Conservation (phyloP, 2,329 filamentous ascomycete genomes). For the Didymosphaeria variabile region DNA sequence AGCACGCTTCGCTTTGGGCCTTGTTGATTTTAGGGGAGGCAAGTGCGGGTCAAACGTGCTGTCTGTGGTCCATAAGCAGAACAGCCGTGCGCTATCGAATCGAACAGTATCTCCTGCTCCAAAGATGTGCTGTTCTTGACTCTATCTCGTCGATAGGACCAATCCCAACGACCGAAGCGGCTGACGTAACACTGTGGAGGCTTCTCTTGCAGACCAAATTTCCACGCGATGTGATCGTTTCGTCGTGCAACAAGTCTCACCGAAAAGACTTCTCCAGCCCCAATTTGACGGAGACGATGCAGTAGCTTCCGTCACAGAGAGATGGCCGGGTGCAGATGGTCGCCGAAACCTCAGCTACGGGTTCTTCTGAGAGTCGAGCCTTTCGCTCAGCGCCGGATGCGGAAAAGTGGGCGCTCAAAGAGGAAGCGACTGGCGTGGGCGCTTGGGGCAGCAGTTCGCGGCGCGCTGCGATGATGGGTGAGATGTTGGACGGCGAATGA, state of each 20-base stretch:
- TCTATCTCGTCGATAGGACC: neutral
- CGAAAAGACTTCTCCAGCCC: neutral
- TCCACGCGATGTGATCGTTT: neutral
- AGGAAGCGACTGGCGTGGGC: slow-evolving; percentile 18
- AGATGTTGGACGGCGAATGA: neutral
- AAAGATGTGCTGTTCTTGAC: neutral
- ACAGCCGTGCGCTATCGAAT: too few relatives aligned
- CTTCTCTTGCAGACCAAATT: neutral
- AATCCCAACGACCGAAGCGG: neutral
- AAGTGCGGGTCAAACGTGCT: too few relatives aligned
- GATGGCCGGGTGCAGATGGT: neutral
- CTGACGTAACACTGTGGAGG: neutral
- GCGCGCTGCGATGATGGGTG: neutral
- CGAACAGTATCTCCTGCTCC: too few relatives aligned
- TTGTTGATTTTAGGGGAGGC: too few relatives aligned
- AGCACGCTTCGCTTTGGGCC: too few relatives aligned
- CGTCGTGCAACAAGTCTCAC: slow-evolving; percentile 1
- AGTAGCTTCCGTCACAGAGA: slow-evolving; percentile 4
- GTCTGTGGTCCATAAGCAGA: too few relatives aligned
- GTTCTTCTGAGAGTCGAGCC: neutral
- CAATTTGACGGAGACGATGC: slow-evolving; percentile 10
- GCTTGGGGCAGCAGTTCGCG: slow-evolving; percentile 22
- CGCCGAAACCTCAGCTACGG: neutral
- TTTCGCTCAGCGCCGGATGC: slow-evolving; percentile 19
- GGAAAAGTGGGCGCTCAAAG: slow-evolving; percentile 14